Base-by-base conservation (phyloP, 2,329 filamentous ascomycete genomes). In the Cercospora zeina region DNA sequence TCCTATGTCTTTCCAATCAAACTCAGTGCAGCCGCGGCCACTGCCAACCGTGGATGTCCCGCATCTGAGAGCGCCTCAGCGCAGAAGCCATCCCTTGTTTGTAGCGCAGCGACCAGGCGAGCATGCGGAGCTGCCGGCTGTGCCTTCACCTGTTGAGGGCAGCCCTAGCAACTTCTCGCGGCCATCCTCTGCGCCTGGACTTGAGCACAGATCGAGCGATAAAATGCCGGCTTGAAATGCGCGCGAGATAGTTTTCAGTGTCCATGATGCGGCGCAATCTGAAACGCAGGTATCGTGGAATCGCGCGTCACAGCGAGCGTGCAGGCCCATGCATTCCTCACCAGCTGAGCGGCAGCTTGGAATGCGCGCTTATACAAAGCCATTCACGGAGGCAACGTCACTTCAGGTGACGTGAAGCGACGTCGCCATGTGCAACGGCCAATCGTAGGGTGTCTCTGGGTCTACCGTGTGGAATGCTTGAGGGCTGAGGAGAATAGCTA, bases 391-490 rank as follows among this genome's bases (percentile, higher is more conserved):
- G 54, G 51, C 47, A 57, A 64, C 65, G 61, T 67, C 65, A 67
- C 63, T 37, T 36, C 49, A 47, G 33, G 42, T 57, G 61, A 51
- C 60, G 54, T 54, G 58, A 60, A 59, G 53, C 11, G 27, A 42
- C 39, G 61, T 63, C 51, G 64, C 50, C 53, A 62, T 47, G 49
- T 57, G 36, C 59, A 30, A 61, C 53, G 56, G 45, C 61, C 62
- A 65, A 55, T 61, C 55, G 34, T 47, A n/a, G 61, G 65, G 58
- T 63, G 66, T 70, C 62, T 45, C 67, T 69, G 55, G 61, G 67
- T 37, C 67, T 65, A 70, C 66, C 54, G 50, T 34, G 33, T 65
- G 69, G 69, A 70, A 71, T 71, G 69, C 55, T 34, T 50, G 62
- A 58, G 54, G 63, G 67, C 61, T 65, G 59, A 61, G 55, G 63